These are phyloP conservation scores for Phaeodactylum tricornutum DNA, from an alignment of 108 stramenopile species.

Conservation along the genomic window DNA sequence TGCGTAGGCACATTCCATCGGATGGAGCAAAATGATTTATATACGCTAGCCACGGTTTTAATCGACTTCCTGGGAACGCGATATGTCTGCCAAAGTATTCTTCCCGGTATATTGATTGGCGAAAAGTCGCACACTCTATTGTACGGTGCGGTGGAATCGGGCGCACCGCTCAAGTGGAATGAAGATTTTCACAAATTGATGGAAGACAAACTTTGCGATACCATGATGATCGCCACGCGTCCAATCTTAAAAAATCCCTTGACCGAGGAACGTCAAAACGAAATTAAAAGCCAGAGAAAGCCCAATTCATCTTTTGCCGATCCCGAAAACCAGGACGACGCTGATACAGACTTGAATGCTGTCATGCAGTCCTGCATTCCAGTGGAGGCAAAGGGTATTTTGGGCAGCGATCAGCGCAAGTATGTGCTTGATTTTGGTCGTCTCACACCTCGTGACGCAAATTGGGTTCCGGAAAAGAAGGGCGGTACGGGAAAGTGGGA, in stretches of 20 bases:
- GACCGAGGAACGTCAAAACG: constrained; percentile 39
- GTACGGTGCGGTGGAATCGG: constrained; percentile 86
- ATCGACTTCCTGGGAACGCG: constrained; percentile 84
- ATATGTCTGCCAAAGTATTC: constrained; percentile 81
- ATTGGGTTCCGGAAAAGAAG: constrained; percentile 67
- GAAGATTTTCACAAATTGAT: constrained; percentile 73
- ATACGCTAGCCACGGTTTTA: constrained; percentile 88
- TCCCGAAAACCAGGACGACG: constrained; percentile 26
- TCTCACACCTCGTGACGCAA: constrained; percentile 91
- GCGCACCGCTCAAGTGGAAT: constrained; percentile 50
- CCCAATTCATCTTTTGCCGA: neutral
- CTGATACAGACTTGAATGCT: constrained; percentile 16
- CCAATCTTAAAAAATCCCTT: constrained; percentile 39
- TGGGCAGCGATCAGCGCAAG: constrained; percentile 80
- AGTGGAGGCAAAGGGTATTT: constrained; percentile 87
- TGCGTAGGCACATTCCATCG: constrained; percentile 56
- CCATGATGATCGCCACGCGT: constrained; percentile 57
- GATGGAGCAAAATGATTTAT: constrained; percentile 51
- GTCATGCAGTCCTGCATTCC: constrained; percentile 63
- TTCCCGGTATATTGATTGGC: constrained; percentile 82
- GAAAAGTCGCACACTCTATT: constrained; percentile 79
- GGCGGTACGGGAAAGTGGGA: constrained; percentile 80
- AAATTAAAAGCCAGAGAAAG: constrained; percentile 29
- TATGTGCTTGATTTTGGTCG: constrained; percentile 90
- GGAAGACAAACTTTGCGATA: constrained; percentile 51